Conservation (phyloP, 352 stramenopile species). For the Phytophthora agathidicida region DNA sequence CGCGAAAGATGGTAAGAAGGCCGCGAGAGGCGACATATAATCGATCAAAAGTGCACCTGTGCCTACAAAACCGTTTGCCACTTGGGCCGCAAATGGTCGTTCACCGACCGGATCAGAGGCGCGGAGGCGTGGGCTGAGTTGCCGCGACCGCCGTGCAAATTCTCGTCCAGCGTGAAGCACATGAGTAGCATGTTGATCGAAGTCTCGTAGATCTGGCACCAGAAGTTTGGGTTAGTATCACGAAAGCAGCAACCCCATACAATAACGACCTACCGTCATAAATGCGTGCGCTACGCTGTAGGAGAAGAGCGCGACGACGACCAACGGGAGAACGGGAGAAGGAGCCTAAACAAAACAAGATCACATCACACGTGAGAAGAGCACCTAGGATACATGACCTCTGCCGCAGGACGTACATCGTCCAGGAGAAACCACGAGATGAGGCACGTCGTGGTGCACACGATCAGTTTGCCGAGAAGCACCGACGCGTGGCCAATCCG, state of each 20-base stretch:
- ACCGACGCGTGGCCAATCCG: conserved; percentile 74
- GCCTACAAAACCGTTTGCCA: conserved; percentile 79
- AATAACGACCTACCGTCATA: conserved; percentile 60
- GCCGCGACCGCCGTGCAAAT: conserved; percentile 78
- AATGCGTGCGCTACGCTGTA: conserved; percentile 83
- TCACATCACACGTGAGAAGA: conserved; percentile 4
- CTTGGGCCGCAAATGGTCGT: conserved; percentile 84
- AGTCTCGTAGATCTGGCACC: conserved; percentile 79
- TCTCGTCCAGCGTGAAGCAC: conserved; percentile 87
- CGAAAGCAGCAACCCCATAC: not conserved
- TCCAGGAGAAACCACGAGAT: conserved; percentile 77
- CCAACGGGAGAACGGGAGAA: conserved; percentile 68
- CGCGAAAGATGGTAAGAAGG: not conserved
- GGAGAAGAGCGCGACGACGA: conserved; percentile 73
- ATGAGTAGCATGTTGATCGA: conserved; percentile 87
- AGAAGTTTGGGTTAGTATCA: no score
- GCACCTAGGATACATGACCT: not conserved
- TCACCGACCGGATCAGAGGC: conserved; percentile 73
- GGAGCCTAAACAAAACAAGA: conserved; percentile 35
- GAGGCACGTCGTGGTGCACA: conserved; percentile 72
- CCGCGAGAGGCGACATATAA: conserved; percentile 20
- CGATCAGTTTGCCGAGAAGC: conserved; percentile 77
- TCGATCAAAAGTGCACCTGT: conserved; percentile 11
- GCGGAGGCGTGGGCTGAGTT: conserved; percentile 69
- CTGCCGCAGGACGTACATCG: conserved; percentile 43